These are phyloP conservation scores for Trypanosoma caninum DNA, from an alignment of 208 protist species.

Conservation along the genomic window DNA sequence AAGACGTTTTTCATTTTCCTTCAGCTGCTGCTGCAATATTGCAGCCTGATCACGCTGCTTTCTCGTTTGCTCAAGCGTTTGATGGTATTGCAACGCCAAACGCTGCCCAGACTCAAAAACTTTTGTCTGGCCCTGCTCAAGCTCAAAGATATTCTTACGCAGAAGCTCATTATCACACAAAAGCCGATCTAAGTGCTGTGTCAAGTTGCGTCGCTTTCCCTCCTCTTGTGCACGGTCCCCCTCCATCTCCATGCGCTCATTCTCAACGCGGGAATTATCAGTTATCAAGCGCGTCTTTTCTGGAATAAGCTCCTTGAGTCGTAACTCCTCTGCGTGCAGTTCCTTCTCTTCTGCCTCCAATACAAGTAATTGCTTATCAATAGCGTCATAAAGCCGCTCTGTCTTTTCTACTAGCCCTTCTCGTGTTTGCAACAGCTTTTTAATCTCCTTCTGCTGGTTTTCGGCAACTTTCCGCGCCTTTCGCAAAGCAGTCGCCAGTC, in stretches of 20 bases:
- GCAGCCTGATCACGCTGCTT: slow-evolving; percentile 69
- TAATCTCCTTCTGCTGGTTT: slow-evolving; percentile 60
- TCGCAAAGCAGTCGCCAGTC: slow-evolving; percentile 28
- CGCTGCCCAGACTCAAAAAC: slow-evolving; percentile 74
- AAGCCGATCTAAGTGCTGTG: slow-evolving; percentile 85
- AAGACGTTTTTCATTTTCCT: slow-evolving; percentile 90
- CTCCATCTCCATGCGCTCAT: slow-evolving; percentile 45
- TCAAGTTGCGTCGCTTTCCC: slow-evolving; percentile 85
- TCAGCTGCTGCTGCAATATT: slow-evolving; percentile 89
- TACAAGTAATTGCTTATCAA: slow-evolving; percentile 51
- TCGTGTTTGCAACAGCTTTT: slow-evolving; percentile 40
- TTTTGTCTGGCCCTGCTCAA: slow-evolving; percentile 90
- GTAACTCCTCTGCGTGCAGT: slow-evolving; percentile 53
- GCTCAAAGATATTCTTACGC: slow-evolving; percentile 87
- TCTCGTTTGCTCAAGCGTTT: slow-evolving; percentile 93
- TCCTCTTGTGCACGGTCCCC: slow-evolving; percentile 82
- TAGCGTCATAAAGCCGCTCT: slow-evolving; percentile 39
- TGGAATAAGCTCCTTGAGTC: slow-evolving; percentile 55
- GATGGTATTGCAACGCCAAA: slow-evolving; percentile 77
- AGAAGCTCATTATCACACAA: slow-evolving; percentile 87
- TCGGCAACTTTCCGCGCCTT: slow-evolving; percentile 42
- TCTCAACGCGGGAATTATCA: slow-evolving; percentile 66
- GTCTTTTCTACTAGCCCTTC: slow-evolving; percentile 46
- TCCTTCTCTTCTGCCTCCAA: slow-evolving; percentile 65
- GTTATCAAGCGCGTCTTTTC: slow-evolving; percentile 61